Evolutionary conservation across 495 filamentous ascomycete species (phyloP), one percentile per base, ranked within the genome.

Genomic region (Penicillium bovifimosum): DNA sequence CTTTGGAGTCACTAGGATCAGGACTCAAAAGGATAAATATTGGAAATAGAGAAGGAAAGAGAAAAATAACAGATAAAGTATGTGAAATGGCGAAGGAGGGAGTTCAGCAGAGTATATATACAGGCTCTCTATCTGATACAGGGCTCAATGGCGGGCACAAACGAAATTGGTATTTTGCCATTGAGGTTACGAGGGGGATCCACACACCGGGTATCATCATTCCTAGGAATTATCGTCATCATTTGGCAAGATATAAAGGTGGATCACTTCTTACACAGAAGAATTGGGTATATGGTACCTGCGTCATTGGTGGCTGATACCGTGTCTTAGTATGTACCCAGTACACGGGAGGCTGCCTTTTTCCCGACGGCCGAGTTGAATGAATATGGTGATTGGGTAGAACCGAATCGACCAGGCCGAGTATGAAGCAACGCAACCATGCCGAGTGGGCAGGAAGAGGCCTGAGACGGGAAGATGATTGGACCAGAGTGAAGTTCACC

Each of bases 151-250:
- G 20, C n/a, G 50, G 44, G 36, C 48, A 51, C 42, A 41, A 56
- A 18, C 40, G 50, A 47, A 44, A 45, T 41, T 41, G 48, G 48
- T 41, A 52, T 52, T 50, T 50, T 41, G 50, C 50, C 49, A 43
- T 52, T 52, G 46, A 48, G 20, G 46, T 38, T 43, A 39, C 46
- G 38, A 55, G 28, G 20, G 20, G 59, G 64, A 49, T 68, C 70
- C 63, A 68, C 66, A 55, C 51, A 55, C 41, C 52, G 53, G 55
- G 64, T 62, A 66, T 60, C 61, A 66, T 69, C 57, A 67, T 68
- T 54, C 66, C 65, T 68, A 65, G 52, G 60, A 68, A 73, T 73
- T 70, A 64, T 73, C 71, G 70, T 72, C 67, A 68, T 74, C 54
- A 65, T 56, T 62, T 60, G 42, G 56, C 54, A 62, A 58, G 36